A percentile compares a stretch with the other conserved stretches of the same genome.
phyloP scores from a whole-genome alignment of 345 rosid species.

The Rhodamnia argentea region DNA sequence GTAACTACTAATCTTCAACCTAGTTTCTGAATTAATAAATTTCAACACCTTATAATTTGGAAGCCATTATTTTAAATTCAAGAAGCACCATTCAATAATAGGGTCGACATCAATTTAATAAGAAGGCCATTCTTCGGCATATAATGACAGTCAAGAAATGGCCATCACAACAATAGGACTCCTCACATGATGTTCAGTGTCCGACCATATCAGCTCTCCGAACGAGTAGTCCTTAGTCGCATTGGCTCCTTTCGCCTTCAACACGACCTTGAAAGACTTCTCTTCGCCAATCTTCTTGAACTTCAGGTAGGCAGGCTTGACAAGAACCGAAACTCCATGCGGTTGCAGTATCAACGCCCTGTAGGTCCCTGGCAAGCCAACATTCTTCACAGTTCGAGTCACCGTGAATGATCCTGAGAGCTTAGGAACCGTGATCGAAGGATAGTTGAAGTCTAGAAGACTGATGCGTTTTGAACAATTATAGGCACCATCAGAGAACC shows the following conservation, averaged over 20 bases:
- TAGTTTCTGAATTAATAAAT: background rate
- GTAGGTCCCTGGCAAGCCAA: slow-evolving; percentile 62
- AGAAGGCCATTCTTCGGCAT: background rate
- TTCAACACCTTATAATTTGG: background rate
- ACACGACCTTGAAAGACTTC: slow-evolving; percentile 34
- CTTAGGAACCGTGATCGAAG: slow-evolving; percentile 54
- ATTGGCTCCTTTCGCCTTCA: background rate
- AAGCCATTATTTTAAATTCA: background rate
- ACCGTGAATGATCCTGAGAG: slow-evolving; percentile 19
- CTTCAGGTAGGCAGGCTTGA: slow-evolving; percentile 16
- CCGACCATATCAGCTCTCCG: background rate
- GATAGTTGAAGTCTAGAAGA: slow-evolving; percentile 65
- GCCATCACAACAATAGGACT: background rate
- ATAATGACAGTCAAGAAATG: background rate
- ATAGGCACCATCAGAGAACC: slow-evolving; percentile 19
- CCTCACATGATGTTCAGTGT: slow-evolving; percentile 8
- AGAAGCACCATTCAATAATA: background rate
- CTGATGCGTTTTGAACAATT: slow-evolving; percentile 30
- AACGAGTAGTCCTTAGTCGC: background rate
- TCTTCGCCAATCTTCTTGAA: slow-evolving; percentile 48
- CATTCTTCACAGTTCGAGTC: slow-evolving; percentile 53
- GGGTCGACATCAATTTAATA: background rate
- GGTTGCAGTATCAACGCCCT: slow-evolving; percentile 31
- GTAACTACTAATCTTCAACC: background rate
- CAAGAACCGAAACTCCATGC: slow-evolving; percentile 40